Evolutionary conservation across 371 early-diverging fungal species (phyloP), one percentile per base, ranked within the genome.

Genomic region (Zychaea mexicana): DNA sequence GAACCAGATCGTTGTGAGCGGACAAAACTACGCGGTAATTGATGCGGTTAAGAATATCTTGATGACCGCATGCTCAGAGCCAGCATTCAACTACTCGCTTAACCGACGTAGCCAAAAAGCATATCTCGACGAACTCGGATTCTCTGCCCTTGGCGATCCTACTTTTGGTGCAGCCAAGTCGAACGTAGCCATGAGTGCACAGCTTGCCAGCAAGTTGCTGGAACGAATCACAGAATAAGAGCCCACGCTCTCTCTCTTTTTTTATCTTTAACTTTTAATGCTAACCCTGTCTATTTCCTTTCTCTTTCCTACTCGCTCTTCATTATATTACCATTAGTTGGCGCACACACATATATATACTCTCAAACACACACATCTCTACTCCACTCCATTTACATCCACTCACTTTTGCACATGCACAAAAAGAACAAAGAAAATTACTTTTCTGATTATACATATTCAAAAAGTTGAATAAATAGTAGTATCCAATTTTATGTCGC

Each of bases 21-120:
- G 87, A 26, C 89, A 91, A 61, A 88, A 87, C 3, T 81, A 89
- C 10, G 87, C 87, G 17, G 83, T 90, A 17, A 79, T 91, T 46
- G 89, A 90, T 58, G 83, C 92, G 0, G 89, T 92, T 12, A 91
- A 93, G 67, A 79, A 83, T 4, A 91, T 94, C 57, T 72, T 92
- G 15, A 79, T 90, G 64, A 88, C 91, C 0, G 89, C 91, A 19
- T 85, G 90, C 33, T 87, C 91, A 10, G 85, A 85, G 39, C 87
- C 88, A 7, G 78, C 77, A 10, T 75, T 77, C 26, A 72, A 74
- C 8, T 66, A 71, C 47, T 68, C 74, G 12, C 58, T 66, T 0
- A 74, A 73, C 42, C 84, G 80, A 58, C 62, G 79, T 3, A 80
- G 78, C 36, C 81, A 85, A 69, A 69, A 74, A 58, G 78, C 80